Evolutionary conservation across 1,284 basidiomycete genomes (phyloP), one percentile per base, ranked within the genome.

Genomic region (Ustilago vetiveriae): DNA sequence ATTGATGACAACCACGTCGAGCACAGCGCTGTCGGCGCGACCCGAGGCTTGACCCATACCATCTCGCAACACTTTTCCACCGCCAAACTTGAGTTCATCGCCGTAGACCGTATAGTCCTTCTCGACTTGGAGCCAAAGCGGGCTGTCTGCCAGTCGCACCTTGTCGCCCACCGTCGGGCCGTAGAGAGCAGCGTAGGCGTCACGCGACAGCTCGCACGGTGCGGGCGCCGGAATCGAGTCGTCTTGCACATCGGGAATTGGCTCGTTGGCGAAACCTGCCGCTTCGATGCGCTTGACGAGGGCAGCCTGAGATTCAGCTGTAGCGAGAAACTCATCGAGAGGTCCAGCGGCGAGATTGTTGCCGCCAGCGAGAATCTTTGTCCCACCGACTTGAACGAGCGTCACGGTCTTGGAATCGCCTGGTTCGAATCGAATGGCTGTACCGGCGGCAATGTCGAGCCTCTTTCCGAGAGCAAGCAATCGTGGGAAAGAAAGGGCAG

Each of bases 361-460:
- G 0, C 95, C 93, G 4, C 95, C 68, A 7, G 68, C 68, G 7
- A 71, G 88, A 40, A 88, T 82, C 74, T 88, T 87, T 1, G 83
- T 82, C 0, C 94, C 95, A 13, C 88, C 90, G 38, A 96, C 90
- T 21, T 88, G 83, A 53, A 92, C 91, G 4, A 98, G 87, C 0
- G 87, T 87, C 26, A 98, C 91, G 0, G 90, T 89, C 84, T 93
- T 94, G 24, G 84, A 82, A 76, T 96, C 92, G 8, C 94, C 94
- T 0, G 96, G 95, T 81, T 99, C 96, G 81, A 98, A 98, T 17
- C 96, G 89, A 6, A 97, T 91, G 2, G 96, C 94, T 0, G 94
- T 98, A 7, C 93, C 95, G 0, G 96, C 90, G 0, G 94, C 85
- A 46, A 98, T 94, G 82, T 98, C 93, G 3, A 99, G 88, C 16